These are phyloP conservation scores for Plasmodium vinckei DNA, from an alignment of 169 alveolate species.

Conservation along the genomic window DNA sequence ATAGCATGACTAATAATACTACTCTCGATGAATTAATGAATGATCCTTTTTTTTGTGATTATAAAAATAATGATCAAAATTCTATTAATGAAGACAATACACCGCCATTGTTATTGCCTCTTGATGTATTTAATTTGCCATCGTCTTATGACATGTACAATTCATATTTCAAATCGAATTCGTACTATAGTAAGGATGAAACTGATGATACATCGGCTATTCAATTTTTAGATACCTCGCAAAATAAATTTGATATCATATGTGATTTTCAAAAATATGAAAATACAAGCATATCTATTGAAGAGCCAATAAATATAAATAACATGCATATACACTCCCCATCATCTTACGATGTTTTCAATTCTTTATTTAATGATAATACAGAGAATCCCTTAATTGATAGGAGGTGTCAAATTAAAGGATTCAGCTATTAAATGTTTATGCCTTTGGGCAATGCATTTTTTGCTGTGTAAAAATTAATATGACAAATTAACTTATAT, in stretches of 20 bases:
- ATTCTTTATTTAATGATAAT: slow-evolving; percentile 43
- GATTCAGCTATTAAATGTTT: no score
- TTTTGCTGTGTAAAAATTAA: no score
- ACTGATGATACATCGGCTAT: slow-evolving; percentile 36
- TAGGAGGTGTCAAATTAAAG: no score
- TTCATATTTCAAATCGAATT: slow-evolving; percentile 29
- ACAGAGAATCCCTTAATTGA: not conserved
- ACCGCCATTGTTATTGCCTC: slow-evolving; percentile 29
- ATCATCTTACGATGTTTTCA: slow-evolving; percentile 46
- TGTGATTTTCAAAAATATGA: slow-evolving; percentile 65
- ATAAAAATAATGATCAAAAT: slow-evolving; percentile 1
- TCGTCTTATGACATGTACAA: slow-evolving; percentile 67
- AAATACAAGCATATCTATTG: slow-evolving; percentile 39
- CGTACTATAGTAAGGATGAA: slow-evolving; percentile 55
- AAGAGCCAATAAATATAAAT: slow-evolving; percentile 44
- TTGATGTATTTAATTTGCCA: slow-evolving; percentile 60
- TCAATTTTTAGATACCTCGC: slow-evolving; percentile 29
- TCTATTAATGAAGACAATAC: not conserved
- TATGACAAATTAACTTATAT: no score
- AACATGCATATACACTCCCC: slow-evolving; percentile 58
- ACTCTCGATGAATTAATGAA: slow-evolving; percentile 19
- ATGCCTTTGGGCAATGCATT: no score
- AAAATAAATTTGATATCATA: slow-evolving; percentile 49
- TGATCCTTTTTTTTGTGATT: slow-evolving; percentile 9
- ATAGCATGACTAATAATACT: not conserved